A percentile compares a stretch with the other conserved stretches of the same genome.
Evolutionary conservation across 345 rosid species (phyloP).

Genomic region (Mercurialis annua): DNA sequence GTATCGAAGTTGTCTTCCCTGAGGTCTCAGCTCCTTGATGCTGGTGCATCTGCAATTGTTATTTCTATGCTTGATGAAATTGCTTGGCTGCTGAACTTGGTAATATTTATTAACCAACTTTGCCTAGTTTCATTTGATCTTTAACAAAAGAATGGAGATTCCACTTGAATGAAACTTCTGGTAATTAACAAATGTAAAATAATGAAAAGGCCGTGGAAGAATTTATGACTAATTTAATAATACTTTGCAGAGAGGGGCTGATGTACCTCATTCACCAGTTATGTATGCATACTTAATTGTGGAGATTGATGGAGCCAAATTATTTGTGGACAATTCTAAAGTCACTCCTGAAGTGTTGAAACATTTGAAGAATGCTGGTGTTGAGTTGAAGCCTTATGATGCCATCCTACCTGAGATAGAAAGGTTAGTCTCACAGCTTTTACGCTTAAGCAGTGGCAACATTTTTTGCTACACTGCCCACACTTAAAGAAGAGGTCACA

Average conservation of each 20-base stretch:
- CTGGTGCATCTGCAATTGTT: conserved; percentile 75
- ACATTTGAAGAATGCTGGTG: conserved; percentile 67
- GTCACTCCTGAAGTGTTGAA: conserved; percentile 65
- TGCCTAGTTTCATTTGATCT: not conserved
- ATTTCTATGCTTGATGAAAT: conserved; percentile 96
- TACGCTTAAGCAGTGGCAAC: not conserved
- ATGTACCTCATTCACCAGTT: conserved; percentile 97
- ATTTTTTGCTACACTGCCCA: conserved; percentile 2
- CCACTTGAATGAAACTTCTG: not conserved
- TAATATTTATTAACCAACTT: conserved; percentile 27
- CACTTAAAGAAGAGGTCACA: not conserved
- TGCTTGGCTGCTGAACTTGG: conserved; percentile 95
- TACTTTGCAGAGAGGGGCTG: conserved; percentile 80
- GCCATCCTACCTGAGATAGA: conserved; percentile 74
- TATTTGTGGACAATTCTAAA: conserved; percentile 68
- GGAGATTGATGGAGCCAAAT: conserved; percentile 58
- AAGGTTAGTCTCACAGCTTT: conserved; percentile 37
- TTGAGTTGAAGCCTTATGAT: conserved; percentile 64
- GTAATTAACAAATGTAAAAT: conserved; percentile 3
- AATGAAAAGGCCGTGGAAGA: not conserved
- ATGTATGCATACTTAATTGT: conserved; percentile 83
- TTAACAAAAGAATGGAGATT: not conserved
- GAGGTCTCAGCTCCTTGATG: conserved; percentile 62
- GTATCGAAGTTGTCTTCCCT: conserved; percentile 62
- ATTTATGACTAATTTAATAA: not conserved